Evolutionary conservation across 805 yeast genomes (phyloP), one percentile per base, ranked within the genome.

Genomic region (Priceomyces haplophilus): DNA sequence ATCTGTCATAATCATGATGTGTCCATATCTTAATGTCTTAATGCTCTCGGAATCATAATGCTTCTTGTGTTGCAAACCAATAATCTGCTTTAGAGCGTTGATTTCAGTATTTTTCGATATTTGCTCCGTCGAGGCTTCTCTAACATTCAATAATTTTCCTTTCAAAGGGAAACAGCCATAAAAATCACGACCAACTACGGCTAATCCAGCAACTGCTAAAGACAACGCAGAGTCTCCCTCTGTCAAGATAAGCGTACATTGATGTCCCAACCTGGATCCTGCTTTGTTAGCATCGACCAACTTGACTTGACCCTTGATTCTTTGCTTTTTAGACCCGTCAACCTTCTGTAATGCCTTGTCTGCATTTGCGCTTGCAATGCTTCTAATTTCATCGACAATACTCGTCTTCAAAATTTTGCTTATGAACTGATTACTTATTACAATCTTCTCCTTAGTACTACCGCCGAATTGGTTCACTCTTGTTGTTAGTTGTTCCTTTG

Each of bases 1-100:
- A 85, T 93, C 99, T 5, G 99, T 89, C 98, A 93, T 93, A 60
- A 93, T 89, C 98, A 93, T 93, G 40, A 93, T 78, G 61, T 89
- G 96, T 29, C 99, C 99, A 59, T 93, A 93, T 61, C 99, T 80
- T 48, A 93, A 71, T 3, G 84, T 81, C 44, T 78, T 78, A 12
- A 85, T 72, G 50, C 82, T 84, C 16, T 81, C 82, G 0, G 62
- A 45, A 15, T 62, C 67, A 59, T 93, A 93, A 34, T 72, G 73
- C 65, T 88, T 91, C 55, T 85, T 88, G 65, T 93, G 99, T 62
- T 90, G 97, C 43, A 93, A 72, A 16, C 99, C 99, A 72, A 93
- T 85, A 54, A 93, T 93, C 60, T 91, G 89, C 60, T 93, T 93
- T 55, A 93, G 78, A 3, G 97, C 96, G 62, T 88, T 91, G 60